Base-by-base conservation (phyloP, 345 rosid genomes). In the Leavenworthia alabamica region DNA sequence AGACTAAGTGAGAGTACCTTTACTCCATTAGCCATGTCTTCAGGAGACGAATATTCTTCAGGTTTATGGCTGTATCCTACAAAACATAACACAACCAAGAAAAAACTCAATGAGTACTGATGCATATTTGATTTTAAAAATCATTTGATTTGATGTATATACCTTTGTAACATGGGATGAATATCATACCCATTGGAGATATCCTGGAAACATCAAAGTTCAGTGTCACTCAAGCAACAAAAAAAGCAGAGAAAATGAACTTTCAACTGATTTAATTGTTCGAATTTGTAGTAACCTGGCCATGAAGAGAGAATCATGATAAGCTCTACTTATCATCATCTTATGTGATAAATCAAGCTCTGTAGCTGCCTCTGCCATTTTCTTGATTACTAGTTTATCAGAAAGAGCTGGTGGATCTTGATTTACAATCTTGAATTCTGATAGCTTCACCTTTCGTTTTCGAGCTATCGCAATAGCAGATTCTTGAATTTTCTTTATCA, bases 141-240 rank as follows among this genome's bases (percentile, higher is more conserved):
- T 58, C 13, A 51, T 19, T 55, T 58, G 49, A 19, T 28, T 42
- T 0, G 3, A 11, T 17, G n/a, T 59, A 22, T 41, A 15, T 51
- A 89, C 98, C 98, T 86, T 81, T 92, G 81, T 83, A 88, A 67
- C 98, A 92, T 7, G 98, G 98, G 68, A 89, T 92, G 76, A 92
- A 92, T 63, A 89, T 74, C 95, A 92, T 92, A 76, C 96, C 98
- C 98, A 89, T 92, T 3, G 95, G 95, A 68, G 89, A 83, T 64
- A 83, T 65, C 85, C 98, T 92, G 87, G 70, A 73, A 43, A 59
- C 20, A 72, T 50, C 51, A 66, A 6, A 12, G 17, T 42, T 64
- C 29, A 64, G n/a, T 4, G 20, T 16, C 24, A 66, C 40, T 36
- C 32, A 59, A 41, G 26, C 43, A 50, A n/a, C n/a, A n/a, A n/a